Evolutionary conservation across 106 monocot species (phyloP), one percentile per base, ranked within the genome.

Genomic region (Gastrodia elata): DNA sequence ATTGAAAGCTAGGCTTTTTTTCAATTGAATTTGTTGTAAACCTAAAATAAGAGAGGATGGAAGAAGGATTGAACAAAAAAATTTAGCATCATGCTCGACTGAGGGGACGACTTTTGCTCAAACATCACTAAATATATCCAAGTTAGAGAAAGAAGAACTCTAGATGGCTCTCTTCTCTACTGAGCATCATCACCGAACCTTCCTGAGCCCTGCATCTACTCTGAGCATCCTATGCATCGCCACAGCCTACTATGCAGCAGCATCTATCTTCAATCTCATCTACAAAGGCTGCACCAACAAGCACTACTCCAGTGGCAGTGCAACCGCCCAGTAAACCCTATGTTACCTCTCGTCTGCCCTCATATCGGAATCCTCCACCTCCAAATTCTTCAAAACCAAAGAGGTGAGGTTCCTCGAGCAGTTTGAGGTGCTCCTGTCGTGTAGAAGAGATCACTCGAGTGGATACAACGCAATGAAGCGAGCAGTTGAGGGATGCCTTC

Each of bases 211-310:
- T 30, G 36, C 37, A 37, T 0, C 48, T 57, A 43, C 79, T 65
- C 52, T 72, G 38, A 43, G 38, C 14, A 18, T 72, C 70, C 38
- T 38, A 42, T 16, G 28, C 15, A 10, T 76, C 76, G 20, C 27
- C 72, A 68, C 56, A 38, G 72, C 28, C 67, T n/a, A n/a, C n/a
- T 8, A 6, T 30, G 15, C 18, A 20, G 27, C 83, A 5, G 80
- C 78, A 9, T 79, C 86, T 76, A 73, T 87, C 61, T 88, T 75
- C 83, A 71, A 75, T 39, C 79, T 96, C 9, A 75, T 96, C 77
- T 96, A 96, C 86, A 96, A 96, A 61, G 95, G 95, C 71, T 96
- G 95, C 82, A 83, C 95, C 57, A 88, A 68, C 78, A 87, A 89
- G 71, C 65, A 78, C 75, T 77, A 77, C 70, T 13, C 70, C 71